phyloP scores from a whole-genome alignment of 2,329 filamentous ascomycete species.

The Colletotrichum sp. region DNA sequence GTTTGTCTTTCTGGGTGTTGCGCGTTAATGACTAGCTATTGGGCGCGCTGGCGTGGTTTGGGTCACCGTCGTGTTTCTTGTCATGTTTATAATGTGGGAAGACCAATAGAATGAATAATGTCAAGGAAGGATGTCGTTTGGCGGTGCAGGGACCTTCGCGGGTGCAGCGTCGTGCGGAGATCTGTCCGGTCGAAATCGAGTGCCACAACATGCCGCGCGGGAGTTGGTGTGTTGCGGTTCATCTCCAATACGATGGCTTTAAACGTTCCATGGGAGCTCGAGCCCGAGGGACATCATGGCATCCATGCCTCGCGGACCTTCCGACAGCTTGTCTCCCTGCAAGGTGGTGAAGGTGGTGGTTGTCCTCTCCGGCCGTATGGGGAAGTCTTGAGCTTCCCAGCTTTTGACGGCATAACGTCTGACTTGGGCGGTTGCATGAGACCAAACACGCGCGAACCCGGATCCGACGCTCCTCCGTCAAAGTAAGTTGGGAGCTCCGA shows the following conservation, averaged over 20 bases:
- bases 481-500: not conserved
- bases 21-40: conserved; percentile 9
- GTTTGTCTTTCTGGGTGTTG: conserved; percentile 1
- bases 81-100: not conserved
- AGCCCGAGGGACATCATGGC: not conserved
- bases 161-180: not conserved
- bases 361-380: not conserved
- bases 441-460: not conserved
- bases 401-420: not conserved
- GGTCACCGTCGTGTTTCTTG: not conserved
- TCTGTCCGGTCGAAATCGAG: not conserved
- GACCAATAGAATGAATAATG: not conserved
- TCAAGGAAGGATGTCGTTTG: not conserved
- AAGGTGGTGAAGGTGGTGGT: not conserved
- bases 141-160: not conserved
- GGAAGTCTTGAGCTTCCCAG: not conserved
- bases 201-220: not conserved
- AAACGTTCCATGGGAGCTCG: not conserved
- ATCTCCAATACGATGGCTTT: not conserved
- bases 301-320: not conserved
- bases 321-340: not conserved
- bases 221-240: not conserved
- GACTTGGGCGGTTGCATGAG: not conserved
- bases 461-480: conserved; percentile 5
- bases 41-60: conserved; percentile 1